A percentile compares a stretch with the other conserved stretches of the same genome.
These are phyloP conservation scores for Daldinia loculata DNA, from an alignment of 495 filamentous ascomycete genomes.

Conservation along the genomic window DNA sequence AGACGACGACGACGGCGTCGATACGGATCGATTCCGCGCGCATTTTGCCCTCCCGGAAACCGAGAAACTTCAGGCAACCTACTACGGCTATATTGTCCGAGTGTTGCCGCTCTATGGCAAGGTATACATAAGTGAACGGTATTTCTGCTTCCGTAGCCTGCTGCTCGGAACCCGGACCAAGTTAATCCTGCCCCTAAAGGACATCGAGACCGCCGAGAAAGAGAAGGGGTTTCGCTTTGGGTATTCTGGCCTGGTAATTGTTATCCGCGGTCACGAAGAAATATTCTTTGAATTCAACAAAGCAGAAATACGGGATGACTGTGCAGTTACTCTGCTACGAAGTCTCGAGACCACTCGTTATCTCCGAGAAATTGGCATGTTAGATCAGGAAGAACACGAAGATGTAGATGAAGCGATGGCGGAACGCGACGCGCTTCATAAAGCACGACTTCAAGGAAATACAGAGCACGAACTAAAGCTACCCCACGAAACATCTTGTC, in stretches of 20 bases:
- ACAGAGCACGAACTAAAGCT: constrained; percentile 66
- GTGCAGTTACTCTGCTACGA: constrained; percentile 79
- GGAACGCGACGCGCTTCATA: constrained; percentile 82
- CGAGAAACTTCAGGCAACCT: constrained; percentile 89
- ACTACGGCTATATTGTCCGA: constrained; percentile 86
- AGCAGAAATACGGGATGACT: constrained; percentile 84
- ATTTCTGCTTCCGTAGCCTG: constrained; percentile 93
- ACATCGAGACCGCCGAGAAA: constrained; percentile 93
- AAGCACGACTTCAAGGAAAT: constrained; percentile 72
- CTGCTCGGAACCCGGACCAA: constrained; percentile 92
- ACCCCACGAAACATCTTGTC: constrained; percentile 59
- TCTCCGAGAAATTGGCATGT: constrained; percentile 73
- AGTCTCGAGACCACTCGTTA: constrained; percentile 76
- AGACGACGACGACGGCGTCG: constrained; percentile 68
- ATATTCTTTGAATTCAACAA: constrained; percentile 93
- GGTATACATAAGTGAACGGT: constrained; percentile 90
- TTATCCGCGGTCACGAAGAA: constrained; percentile 94
- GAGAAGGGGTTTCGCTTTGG: constrained; percentile 95
- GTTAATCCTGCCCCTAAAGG: constrained; percentile 87
- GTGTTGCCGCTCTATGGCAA: constrained; percentile 95
- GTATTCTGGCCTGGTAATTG: constrained; percentile 89
- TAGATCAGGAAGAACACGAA: constrained; percentile 73
- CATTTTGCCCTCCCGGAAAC: constrained; percentile 88
- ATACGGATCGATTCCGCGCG: constrained; percentile 80
- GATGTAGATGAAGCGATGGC: constrained; percentile 80